Conservation (phyloP, 495 filamentous ascomycete species). For the Tuber magnatum region DNA sequence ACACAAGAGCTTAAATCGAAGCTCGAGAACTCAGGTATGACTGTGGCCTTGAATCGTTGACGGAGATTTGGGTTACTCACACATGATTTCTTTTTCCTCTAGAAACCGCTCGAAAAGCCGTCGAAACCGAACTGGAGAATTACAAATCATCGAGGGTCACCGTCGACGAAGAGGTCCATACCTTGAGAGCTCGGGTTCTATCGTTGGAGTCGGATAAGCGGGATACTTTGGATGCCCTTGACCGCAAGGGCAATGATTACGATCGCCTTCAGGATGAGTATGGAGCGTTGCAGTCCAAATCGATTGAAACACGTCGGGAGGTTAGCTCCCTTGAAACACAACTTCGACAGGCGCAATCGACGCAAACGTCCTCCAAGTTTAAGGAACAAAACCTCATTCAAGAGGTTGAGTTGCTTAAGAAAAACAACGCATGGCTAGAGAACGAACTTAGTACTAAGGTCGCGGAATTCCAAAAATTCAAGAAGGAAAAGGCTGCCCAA, state of each 20-base stretch:
- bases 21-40: constrained; percentile 70
- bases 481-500: constrained; percentile 85
- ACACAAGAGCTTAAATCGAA: constrained; percentile 69
- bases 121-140: constrained; percentile 74
- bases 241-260: constrained; percentile 80
- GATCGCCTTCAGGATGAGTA: constrained; percentile 80
- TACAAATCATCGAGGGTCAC: constrained; percentile 68
- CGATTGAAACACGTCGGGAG: constrained; percentile 70
- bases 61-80: constrained; percentile 24
- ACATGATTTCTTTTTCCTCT: constrained; percentile 30
- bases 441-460: constrained; percentile 81
- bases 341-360: constrained; percentile 69
- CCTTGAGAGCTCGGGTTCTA: constrained; percentile 67
- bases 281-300: constrained; percentile 77
- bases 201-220: constrained; percentile 86
- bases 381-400: constrained; percentile 80
- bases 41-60: constrained; percentile 37
- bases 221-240: constrained; percentile 76
- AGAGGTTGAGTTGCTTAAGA: constrained; percentile 75
- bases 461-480: constrained; percentile 75
- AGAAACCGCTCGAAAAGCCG: constrained; percentile 58
- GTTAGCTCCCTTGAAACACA: constrained; percentile 71
- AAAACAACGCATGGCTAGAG: constrained; percentile 87
- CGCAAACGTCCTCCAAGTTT: constrained; percentile 69
- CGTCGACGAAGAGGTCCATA: constrained; percentile 67